Evolutionary conservation across 169 alveolate genomes (phyloP).

Genomic region (Babesia bigemina): DNA sequence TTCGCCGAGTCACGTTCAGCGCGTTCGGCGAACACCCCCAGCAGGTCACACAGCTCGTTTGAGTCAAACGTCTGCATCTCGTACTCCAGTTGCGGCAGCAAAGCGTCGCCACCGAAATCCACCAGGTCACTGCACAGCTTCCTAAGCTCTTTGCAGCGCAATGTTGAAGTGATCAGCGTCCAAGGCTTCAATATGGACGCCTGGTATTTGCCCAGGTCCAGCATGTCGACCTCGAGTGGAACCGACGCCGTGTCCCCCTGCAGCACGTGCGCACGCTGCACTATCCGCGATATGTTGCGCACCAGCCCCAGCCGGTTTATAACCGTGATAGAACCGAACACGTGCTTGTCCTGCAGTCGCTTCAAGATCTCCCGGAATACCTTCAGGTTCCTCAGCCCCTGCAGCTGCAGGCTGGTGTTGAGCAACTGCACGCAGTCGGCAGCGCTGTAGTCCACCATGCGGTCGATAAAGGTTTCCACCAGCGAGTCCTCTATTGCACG

Average conservation of each 20-base stretch:
- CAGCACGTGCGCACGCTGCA: slow-evolving; percentile 43
- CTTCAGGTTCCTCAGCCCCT: slow-evolving; percentile 48
- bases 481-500: slow-evolving; percentile 64
- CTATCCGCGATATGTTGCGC: slow-evolving; percentile 43
- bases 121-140: slow-evolving; percentile 37
- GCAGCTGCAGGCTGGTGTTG: slow-evolving; percentile 60
- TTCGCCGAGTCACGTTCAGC: slow-evolving; percentile 56
- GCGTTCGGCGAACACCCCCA: slow-evolving; percentile 61
- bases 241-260: slow-evolving; percentile 17
- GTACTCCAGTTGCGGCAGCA: slow-evolving; percentile 64
- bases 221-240: slow-evolving; percentile 31
- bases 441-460: slow-evolving; percentile 65
- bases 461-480: slow-evolving; percentile 49
- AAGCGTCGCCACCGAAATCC: slow-evolving; percentile 46
- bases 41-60: slow-evolving; percentile 46
- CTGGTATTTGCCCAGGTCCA: slow-evolving; percentile 27
- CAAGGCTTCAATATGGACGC: slow-evolving; percentile 55
- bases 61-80: slow-evolving; percentile 58
- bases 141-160: slow-evolving; percentile 21
- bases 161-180: slow-evolving; percentile 32
- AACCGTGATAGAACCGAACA: slow-evolving; percentile 40
- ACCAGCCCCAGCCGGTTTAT: slow-evolving; percentile 60
- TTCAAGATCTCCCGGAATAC: slow-evolving; percentile 41
- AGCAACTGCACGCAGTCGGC: slow-evolving; percentile 63
- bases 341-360: slow-evolving; percentile 52